phyloP scores from a whole-genome alignment of 805 yeast genomes.

The Yarrowia alimentaria region DNA sequence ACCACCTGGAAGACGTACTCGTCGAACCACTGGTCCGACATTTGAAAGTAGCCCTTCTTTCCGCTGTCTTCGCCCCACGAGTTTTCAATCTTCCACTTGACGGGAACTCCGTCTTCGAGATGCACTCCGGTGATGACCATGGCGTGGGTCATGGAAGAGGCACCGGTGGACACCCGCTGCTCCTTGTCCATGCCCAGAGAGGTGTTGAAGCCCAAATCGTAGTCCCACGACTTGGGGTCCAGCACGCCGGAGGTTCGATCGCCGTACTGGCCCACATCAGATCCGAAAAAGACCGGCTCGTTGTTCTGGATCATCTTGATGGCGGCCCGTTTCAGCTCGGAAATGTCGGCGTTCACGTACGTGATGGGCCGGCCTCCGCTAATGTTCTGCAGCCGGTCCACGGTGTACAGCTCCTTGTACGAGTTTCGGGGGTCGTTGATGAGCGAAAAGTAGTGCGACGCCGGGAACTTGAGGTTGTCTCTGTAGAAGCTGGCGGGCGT shows the following conservation, averaged over 20 bases:
- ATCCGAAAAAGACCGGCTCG: conserved; percentile 83
- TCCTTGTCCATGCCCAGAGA: conserved; percentile 28
- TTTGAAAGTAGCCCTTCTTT: conserved; percentile 62
- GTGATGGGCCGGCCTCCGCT: conserved; percentile 48
- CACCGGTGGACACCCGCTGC: conserved; percentile 53
- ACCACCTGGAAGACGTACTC: conserved; percentile 75
- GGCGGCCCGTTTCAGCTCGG: conserved; percentile 58
- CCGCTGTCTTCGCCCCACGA: conserved; percentile 77
- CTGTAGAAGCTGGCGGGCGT: conserved; percentile 67
- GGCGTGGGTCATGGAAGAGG: conserved; percentile 85
- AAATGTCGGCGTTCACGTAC: conserved; percentile 67
- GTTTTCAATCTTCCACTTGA: conserved; percentile 71
- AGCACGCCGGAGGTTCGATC: conserved; percentile 64
- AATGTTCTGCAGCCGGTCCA: conserved; percentile 74
- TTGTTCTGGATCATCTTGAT: conserved; percentile 66
- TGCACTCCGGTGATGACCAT: conserved; percentile 84
- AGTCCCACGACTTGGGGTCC: conserved; percentile 70
- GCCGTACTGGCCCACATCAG: conserved; percentile 80
- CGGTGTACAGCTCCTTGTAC: conserved; percentile 60
- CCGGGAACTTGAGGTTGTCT: conserved; percentile 45
- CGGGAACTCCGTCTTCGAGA: conserved; percentile 61
- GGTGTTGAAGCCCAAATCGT: conserved; percentile 45
- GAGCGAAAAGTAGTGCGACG: conserved; percentile 52
- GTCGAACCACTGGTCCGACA: conserved; percentile 72
- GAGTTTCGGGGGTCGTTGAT: conserved; percentile 81